Evolutionary conservation across 129 eudicot genomes (phyloP).

Genomic region (Helianthus annuus): DNA sequence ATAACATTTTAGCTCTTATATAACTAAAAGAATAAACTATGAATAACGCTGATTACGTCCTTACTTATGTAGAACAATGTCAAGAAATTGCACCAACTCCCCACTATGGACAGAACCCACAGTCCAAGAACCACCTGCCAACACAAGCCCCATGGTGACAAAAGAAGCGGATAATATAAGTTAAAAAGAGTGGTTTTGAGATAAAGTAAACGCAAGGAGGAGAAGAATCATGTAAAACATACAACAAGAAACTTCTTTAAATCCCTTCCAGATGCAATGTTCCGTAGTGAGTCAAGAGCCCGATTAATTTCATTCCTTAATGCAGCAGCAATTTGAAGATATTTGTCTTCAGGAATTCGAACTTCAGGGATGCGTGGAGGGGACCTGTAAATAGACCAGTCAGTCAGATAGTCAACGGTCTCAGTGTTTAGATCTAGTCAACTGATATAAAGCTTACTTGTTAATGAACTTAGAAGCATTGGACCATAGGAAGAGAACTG

Average conservation of each 20-base stretch:
- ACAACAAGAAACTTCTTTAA: constrained; percentile 81
- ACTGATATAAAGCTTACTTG: constrained; percentile 46
- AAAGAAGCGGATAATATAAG: too few relatives aligned
- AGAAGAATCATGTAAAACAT: constrained; percentile 36
- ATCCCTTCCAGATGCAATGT: constrained; percentile 82
- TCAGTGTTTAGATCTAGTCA: constrained; percentile 9
- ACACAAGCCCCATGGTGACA: background rate
- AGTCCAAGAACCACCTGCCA: constrained; percentile 72
- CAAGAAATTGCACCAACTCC: constrained; percentile 86
- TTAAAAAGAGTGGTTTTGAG: background rate
- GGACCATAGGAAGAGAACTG: constrained; percentile 79
- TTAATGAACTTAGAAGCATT: constrained; percentile 70
- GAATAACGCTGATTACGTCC: background rate
- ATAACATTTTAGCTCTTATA: constrained; percentile 1
- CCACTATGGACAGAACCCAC: constrained; percentile 74
- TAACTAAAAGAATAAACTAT: background rate
- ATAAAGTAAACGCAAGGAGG: constrained; percentile 4
- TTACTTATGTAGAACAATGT: constrained; percentile 85
- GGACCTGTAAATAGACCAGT: constrained; percentile 39
- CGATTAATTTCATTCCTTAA: constrained; percentile 60
- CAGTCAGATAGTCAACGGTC: constrained; percentile 10
- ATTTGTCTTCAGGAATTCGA: constrained; percentile 60
- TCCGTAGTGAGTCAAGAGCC: constrained; percentile 52
- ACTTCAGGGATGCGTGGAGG: constrained; percentile 88
- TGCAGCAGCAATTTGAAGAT: constrained; percentile 63